Percentiles rank a stretch among this genome's conserved stretches.
Conservation (phyloP, 345 rosid species). For the Syzygium grande region DNA sequence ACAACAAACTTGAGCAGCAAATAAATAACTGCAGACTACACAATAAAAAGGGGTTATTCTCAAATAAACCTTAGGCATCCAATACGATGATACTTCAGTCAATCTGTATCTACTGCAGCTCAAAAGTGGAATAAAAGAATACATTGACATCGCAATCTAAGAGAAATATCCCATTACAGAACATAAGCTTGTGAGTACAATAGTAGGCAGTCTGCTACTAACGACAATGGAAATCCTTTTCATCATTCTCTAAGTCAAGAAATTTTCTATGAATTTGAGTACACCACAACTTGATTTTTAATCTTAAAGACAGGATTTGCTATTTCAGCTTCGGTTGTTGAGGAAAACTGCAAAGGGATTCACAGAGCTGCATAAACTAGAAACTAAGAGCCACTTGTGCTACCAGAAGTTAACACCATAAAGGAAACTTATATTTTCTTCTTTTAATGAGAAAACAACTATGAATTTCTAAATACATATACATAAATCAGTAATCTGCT, state of each 20-base stretch:
- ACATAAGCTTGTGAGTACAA: neutral
- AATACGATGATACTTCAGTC: neutral
- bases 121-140: neutral
- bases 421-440: neutral
- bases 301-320: neutral
- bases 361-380: neutral
- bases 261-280: neutral
- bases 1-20: slow-evolving; percentile 86
- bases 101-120: neutral
- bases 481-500: neutral
- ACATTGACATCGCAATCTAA: neutral
- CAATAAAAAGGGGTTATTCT: neutral
- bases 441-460: neutral
- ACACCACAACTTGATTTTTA: neutral
- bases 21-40: slow-evolving; percentile 88
- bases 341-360: neutral
- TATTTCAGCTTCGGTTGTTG: neutral
- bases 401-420: neutral
- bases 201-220: neutral
- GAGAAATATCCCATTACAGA: neutral
- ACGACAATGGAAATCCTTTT: neutral
- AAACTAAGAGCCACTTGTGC: neutral
- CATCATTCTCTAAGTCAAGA: neutral
- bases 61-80: neutral
- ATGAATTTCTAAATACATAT: neutral